These are phyloP conservation scores for Cytospora mali DNA, from an alignment of 2,329 filamentous ascomycete genomes.

Conservation along the genomic window DNA sequence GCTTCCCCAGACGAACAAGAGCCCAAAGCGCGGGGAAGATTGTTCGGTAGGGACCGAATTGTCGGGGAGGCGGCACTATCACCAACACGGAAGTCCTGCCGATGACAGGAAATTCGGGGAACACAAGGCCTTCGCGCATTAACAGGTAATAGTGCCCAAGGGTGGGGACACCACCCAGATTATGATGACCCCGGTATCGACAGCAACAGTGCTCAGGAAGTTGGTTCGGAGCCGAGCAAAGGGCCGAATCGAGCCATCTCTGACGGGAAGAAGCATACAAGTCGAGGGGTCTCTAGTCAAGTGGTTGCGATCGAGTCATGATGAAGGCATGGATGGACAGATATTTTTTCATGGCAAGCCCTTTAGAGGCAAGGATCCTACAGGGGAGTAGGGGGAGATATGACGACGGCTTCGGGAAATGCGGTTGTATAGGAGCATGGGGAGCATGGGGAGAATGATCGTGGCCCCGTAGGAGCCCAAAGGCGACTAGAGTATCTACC, in stretches of 20 bases:
- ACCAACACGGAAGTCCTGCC: constrained; percentile 12
- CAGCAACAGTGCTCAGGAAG: constrained; percentile 6
- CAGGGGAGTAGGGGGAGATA: not conserved
- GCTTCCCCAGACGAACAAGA: constrained; percentile 8
- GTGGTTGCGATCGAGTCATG: not conserved
- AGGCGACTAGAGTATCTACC: too few relatives aligned
- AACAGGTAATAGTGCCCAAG: not conserved
- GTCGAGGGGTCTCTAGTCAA: not conserved
- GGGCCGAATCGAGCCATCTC: constrained; percentile 5
- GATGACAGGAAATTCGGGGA: constrained; percentile 4
- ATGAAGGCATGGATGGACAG: not conserved
- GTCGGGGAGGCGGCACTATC: constrained; percentile 11
- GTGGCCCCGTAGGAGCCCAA: too few relatives aligned
- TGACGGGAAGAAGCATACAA: not conserved
- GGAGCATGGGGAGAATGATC: not conserved
- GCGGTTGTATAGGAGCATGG: not conserved
- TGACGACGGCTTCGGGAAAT: not conserved
- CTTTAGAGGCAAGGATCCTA: not conserved
- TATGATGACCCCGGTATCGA: constrained; percentile 2
- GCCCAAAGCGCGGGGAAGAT: constrained; percentile 11
- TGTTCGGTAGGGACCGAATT: constrained; percentile 4
- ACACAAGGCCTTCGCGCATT: not conserved
- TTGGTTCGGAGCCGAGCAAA: constrained; percentile 4
- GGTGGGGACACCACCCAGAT: not conserved
- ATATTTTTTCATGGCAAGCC: not conserved